phyloP scores from a whole-genome alignment of 2,329 filamentous ascomycete genomes.

The Thielaviopsis musarum region DNA sequence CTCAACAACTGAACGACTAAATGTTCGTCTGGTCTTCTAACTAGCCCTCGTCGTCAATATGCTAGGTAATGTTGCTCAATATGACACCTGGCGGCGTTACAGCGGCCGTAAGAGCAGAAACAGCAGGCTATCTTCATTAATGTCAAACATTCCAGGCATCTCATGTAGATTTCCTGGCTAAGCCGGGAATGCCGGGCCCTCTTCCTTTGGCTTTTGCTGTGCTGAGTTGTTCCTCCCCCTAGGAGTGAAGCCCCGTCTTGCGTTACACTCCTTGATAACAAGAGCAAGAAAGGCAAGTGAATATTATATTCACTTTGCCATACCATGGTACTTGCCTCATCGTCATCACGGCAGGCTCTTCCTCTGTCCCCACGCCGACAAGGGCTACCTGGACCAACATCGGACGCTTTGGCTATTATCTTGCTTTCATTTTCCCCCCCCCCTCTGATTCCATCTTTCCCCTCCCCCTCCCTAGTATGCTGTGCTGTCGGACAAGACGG shows the following conservation, averaged over 20 bases:
- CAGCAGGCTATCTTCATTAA: background rate
- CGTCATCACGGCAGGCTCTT: background rate
- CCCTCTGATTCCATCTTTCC: background rate
- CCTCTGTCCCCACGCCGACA: background rate
- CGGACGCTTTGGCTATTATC: background rate
- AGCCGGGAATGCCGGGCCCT: background rate
- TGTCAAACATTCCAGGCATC: background rate
- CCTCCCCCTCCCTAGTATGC: background rate
- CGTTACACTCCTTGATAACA: background rate
- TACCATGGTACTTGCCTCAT: background rate
- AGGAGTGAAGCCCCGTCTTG: background rate
- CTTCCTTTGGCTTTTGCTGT: background rate
- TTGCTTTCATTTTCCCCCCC: background rate
- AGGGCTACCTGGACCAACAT: background rate
- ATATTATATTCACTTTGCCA: background rate
- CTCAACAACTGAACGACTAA: background rate
- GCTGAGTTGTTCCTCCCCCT: background rate
- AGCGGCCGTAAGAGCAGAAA: background rate
- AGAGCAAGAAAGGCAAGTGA: background rate
- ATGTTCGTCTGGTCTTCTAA: background rate
- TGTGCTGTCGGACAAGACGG: background rate
- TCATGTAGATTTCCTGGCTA: background rate
- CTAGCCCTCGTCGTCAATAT: background rate
- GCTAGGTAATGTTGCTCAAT: no score
- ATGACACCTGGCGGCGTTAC: background rate